Conservation (phyloP, 257 asterid genomes). For the Echium plantagineum region DNA sequence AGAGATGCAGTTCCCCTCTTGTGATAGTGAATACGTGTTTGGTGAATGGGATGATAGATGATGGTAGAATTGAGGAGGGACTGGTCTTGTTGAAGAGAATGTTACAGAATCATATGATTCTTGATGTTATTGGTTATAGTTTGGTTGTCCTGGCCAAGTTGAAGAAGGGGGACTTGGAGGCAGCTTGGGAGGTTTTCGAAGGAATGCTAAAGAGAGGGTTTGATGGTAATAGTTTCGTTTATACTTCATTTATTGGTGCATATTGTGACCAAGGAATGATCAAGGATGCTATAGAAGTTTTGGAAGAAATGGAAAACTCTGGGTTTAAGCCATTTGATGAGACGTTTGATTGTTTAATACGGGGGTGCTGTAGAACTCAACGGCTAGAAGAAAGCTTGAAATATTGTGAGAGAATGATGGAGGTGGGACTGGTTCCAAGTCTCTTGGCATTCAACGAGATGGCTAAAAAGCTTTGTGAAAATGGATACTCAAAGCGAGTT, state of each 20-base stretch:
- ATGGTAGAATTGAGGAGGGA: slow-evolving; percentile 42
- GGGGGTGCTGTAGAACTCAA: slow-evolving; percentile 41
- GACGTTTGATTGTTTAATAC: slow-evolving; percentile 40
- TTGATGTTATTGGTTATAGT: slow-evolving; percentile 48
- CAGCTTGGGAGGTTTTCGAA: slow-evolving; percentile 40
- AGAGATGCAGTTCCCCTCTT: slow-evolving; percentile 42
- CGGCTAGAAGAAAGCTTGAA: slow-evolving; percentile 42
- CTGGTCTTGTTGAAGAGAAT: slow-evolving; percentile 40
- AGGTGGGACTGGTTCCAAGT: slow-evolving; percentile 38
- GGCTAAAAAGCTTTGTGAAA: slow-evolving; percentile 40
- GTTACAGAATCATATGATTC: slow-evolving; percentile 53
- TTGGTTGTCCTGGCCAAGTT: slow-evolving; percentile 57
- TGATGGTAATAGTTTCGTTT: slow-evolving; percentile 47
- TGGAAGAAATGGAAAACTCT: slow-evolving; percentile 42
- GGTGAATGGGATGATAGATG: slow-evolving; percentile 50
- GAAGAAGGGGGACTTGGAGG: slow-evolving; percentile 49
- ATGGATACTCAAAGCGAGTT: slow-evolving; percentile 39
- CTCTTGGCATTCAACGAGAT: slow-evolving; percentile 32
- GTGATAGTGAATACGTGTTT: slow-evolving; percentile 57
- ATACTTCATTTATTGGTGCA: slow-evolving; percentile 36
- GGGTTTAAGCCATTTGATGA: slow-evolving; percentile 44
- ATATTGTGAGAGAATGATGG: slow-evolving; percentile 43
- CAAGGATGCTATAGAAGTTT: slow-evolving; percentile 36
- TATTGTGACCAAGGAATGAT: slow-evolving; percentile 42
- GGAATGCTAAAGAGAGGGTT: slow-evolving; percentile 74